A percentile compares a stretch with the other conserved stretches of the same genome.
Conservation (phyloP, 305 asterid species). For the Fraxinus platypoda region DNA sequence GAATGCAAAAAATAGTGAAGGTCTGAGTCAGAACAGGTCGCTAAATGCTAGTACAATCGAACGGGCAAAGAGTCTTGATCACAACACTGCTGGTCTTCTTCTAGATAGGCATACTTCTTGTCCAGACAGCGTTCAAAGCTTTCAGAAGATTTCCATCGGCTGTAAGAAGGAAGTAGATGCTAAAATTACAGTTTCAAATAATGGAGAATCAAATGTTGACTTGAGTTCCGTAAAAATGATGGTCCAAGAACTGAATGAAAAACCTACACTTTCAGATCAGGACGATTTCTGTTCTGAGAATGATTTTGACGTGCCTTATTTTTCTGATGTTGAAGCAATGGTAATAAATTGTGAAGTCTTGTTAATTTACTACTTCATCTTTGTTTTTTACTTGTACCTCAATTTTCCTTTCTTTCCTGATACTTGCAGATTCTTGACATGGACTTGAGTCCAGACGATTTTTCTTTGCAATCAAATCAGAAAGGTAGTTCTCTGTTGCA, state of each 20-base stretch:
- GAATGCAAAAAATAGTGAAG: constrained; percentile 27
- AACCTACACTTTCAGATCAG: constrained; percentile 34
- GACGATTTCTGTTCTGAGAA: constrained; percentile 46
- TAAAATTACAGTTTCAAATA: constrained; percentile 21
- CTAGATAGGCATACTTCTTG: constrained; percentile 22
- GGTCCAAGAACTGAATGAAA: constrained; percentile 21
- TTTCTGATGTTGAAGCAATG: constrained; percentile 77
- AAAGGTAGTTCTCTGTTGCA: constrained; percentile 46
- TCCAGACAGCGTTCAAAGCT: constrained; percentile 24
- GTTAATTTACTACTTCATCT: constrained; percentile 12
- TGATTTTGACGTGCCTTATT: constrained; percentile 55
- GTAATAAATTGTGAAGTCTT: constrained; percentile 34
- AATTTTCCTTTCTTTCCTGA: constrained; percentile 13
- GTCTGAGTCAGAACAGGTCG: constrained; percentile 21
- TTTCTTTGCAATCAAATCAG: constrained; percentile 32
- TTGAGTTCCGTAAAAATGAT: constrained; percentile 17
- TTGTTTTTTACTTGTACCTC: constrained; percentile 10
- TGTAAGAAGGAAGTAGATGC: constrained; percentile 25
- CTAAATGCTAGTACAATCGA: constrained; percentile 32
- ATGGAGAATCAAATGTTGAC: constrained; percentile 29
- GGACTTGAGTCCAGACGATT: constrained; percentile 76
- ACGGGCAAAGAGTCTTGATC: constrained; percentile 27
- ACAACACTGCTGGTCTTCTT: constrained; percentile 17
- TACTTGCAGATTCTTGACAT: constrained; percentile 68
- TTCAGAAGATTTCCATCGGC: constrained; percentile 26